phyloP scores from a whole-genome alignment of 306 rosid genomes.

The Cicer pinnatifidum region DNA sequence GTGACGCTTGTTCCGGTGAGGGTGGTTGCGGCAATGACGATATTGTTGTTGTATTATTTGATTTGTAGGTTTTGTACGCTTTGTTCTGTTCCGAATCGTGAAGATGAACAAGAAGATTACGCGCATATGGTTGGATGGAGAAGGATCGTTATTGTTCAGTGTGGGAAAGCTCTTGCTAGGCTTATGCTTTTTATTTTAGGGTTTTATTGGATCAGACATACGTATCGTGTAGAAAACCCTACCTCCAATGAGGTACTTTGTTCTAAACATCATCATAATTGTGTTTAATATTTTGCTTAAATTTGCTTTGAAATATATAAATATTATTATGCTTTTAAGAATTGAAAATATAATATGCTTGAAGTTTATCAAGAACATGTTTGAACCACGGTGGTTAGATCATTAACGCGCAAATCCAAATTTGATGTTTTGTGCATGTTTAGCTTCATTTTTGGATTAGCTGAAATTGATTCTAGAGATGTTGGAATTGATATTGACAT shows the following conservation, averaged over 20 bases:
- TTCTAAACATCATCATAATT: neutral
- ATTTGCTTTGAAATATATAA: neutral
- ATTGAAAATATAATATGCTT: neutral
- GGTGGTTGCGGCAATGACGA: conserved; percentile 45
- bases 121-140: conserved; percentile 83
- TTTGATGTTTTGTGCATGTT: too few species aligned
- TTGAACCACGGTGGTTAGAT: neutral
- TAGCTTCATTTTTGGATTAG: neutral
- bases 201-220: conserved; percentile 80
- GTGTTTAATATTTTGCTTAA: neutral
- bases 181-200: conserved; percentile 71
- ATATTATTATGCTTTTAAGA: neutral
- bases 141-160: conserved; percentile 62
- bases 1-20: conserved; percentile 80
- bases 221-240: conserved; percentile 42
- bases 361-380: neutral
- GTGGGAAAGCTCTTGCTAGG: conserved; percentile 72
- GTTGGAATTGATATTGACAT: neutral
- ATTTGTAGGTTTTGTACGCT: conserved; percentile 80
- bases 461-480: neutral
- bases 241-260: conserved; percentile 51
- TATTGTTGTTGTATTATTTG: conserved; percentile 64
- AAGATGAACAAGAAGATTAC: conserved; percentile 71
- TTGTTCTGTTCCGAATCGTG: conserved; percentile 63
- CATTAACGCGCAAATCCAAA: neutral